phyloP scores from a whole-genome alignment of 2,329 filamentous ascomycete species.

The Setomelanomma holmii region DNA sequence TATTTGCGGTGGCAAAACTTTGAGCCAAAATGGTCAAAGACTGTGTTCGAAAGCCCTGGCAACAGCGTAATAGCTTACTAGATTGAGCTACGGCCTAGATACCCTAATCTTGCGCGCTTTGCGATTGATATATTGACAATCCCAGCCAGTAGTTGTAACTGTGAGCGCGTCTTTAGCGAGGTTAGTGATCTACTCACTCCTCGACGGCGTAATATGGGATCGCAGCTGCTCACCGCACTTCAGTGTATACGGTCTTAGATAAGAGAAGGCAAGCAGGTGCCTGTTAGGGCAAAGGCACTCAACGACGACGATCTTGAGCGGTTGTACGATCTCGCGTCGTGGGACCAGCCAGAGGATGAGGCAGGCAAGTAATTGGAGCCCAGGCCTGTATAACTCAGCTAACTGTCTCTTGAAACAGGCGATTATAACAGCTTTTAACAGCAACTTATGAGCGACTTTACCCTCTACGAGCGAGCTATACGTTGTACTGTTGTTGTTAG shows the following conservation, averaged over 20 bases:
- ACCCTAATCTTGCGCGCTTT: not conserved
- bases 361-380: not conserved
- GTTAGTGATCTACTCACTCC: conserved; percentile 8
- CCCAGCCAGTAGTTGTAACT: not conserved
- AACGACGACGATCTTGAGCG: not conserved
- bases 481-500: too few species aligned
- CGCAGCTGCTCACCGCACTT: not conserved
- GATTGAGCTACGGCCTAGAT: not conserved
- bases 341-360: too few species aligned
- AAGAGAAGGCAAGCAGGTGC: not conserved
- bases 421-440: too few species aligned
- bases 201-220: not conserved
- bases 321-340: not conserved
- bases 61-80: not conserved
- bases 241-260: not conserved
- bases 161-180: too few species aligned
- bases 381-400: not conserved
- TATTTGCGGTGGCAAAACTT: not conserved
- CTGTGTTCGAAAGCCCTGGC: not conserved
- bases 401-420: too few species aligned
- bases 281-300: not conserved
- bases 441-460: too few species aligned
- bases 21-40: not conserved
- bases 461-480: too few species aligned
- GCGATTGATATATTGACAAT: conserved; percentile 5